Percentiles rank a stretch among this genome's conserved stretches.
phyloP scores from a whole-genome alignment of 2,329 filamentous ascomycete species.

The Botrytis squamosa region DNA sequence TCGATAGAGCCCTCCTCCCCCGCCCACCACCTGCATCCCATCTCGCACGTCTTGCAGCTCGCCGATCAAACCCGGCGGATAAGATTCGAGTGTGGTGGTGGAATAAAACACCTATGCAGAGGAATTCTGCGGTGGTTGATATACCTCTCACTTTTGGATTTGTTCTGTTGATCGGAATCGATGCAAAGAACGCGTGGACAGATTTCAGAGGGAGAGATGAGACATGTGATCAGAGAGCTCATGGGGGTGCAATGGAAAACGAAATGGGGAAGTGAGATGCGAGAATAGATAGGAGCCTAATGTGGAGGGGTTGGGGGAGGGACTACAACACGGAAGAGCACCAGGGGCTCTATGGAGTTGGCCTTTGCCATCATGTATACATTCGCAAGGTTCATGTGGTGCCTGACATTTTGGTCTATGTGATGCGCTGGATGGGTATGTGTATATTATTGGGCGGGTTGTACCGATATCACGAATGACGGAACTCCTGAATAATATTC shows the following conservation, averaged over 20 bases:
- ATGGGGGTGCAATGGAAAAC: background rate
- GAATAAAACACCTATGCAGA: background rate
- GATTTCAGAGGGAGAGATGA: background rate
- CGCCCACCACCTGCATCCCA: background rate
- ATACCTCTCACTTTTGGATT: background rate
- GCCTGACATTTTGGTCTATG: too few species aligned
- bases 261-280: background rate
- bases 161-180: background rate
- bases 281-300: too few species aligned
- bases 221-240: background rate
- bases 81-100: background rate
- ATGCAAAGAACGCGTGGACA: background rate
- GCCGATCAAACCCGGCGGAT: background rate
- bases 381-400: too few species aligned
- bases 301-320: too few species aligned
- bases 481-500: too few species aligned
- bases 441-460: too few species aligned
- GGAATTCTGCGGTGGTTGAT: background rate
- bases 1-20: background rate
- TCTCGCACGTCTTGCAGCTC: background rate
- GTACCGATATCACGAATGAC: too few species aligned
- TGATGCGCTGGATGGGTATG: too few species aligned
- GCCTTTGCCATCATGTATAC: too few species aligned
- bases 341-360: too few species aligned
- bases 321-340: too few species aligned